A percentile compares a stretch with the other conserved stretches of the same genome.
Evolutionary conservation across 352 stramenopile species (phyloP).

Genomic region (Aphanomyces stellatus): DNA sequence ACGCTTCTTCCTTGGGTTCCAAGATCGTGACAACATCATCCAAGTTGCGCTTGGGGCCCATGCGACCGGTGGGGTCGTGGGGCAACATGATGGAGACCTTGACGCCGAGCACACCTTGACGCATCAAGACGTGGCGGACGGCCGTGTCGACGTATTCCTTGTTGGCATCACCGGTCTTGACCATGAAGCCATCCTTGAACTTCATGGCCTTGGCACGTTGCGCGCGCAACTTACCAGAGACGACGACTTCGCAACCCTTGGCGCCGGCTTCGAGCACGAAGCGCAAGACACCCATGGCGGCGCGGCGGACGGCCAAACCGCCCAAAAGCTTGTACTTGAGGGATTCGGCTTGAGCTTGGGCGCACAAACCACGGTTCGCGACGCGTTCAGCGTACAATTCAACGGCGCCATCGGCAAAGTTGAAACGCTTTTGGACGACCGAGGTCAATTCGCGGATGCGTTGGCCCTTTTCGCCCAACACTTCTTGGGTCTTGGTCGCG

Average conservation of each 20-base stretch:
- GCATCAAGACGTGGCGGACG: slow-evolving; percentile 98
- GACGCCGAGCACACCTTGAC: slow-evolving; percentile 99
- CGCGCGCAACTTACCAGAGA: slow-evolving; percentile 98
- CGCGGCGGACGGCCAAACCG: slow-evolving; percentile 96
- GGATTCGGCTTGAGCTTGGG: slow-evolving; percentile 97
- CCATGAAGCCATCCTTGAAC: slow-evolving; percentile 99
- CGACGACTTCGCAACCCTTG: slow-evolving; percentile 99
- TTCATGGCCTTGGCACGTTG: slow-evolving; percentile 99
- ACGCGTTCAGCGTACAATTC: slow-evolving; percentile 99
- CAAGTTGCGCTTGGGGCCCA: slow-evolving; percentile 96
- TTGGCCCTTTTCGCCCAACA: slow-evolving; percentile 99
- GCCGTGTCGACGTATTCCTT: slow-evolving; percentile 98
- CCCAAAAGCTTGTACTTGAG: slow-evolving; percentile 99
- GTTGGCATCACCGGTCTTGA: slow-evolving; percentile 98
- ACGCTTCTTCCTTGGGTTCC: slow-evolving; percentile 96
- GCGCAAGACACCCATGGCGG: slow-evolving; percentile 98
- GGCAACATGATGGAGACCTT: slow-evolving; percentile 99
- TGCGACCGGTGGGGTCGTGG: slow-evolving; percentile 95
- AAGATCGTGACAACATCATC: slow-evolving; percentile 99
- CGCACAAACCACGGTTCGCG: slow-evolving; percentile 97
- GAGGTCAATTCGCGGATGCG: slow-evolving; percentile 98
- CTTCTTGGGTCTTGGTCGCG: slow-evolving; percentile 97
- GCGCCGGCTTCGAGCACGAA: slow-evolving; percentile 99
- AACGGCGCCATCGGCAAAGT: slow-evolving; percentile 91
- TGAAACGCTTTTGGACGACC: slow-evolving; percentile 99